Evolutionary conservation across 2,329 filamentous ascomycete genomes (phyloP).

Genomic region (Westerdykella sp.): DNA sequence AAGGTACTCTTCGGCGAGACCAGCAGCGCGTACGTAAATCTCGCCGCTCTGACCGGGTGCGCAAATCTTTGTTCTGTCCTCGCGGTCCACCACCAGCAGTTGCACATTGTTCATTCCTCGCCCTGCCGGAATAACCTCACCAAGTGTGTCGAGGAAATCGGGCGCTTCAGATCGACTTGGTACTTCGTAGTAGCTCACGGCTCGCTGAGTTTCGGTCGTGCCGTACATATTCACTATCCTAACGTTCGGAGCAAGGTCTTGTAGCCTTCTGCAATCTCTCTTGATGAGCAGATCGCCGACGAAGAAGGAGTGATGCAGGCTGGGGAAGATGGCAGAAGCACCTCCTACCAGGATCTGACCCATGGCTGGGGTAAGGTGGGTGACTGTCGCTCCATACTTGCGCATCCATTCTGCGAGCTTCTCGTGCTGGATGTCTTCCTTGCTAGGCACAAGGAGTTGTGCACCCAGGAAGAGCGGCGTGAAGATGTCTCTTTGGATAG

Average conservation of each 20-base stretch:
- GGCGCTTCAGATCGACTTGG: slow-evolving; percentile 60
- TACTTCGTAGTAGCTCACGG: slow-evolving; percentile 78
- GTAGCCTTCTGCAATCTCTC: slow-evolving; percentile 71
- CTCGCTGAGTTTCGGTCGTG: slow-evolving; percentile 76
- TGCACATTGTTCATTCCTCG: slow-evolving; percentile 86
- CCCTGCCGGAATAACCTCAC: slow-evolving; percentile 76
- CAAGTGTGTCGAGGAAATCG: slow-evolving; percentile 56
- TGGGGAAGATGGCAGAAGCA: slow-evolving; percentile 68
- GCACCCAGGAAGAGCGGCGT: slow-evolving; percentile 84
- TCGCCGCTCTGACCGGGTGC: slow-evolving; percentile 77
- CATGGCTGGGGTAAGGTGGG: slow-evolving; percentile 93
- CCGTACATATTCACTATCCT: slow-evolving; percentile 83
- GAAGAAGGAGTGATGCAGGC: slow-evolving; percentile 75
- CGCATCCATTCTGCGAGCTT: slow-evolving; percentile 83
- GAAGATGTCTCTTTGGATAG: slow-evolving; percentile 69
- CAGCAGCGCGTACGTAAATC: slow-evolving; percentile 74
- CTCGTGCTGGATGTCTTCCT: slow-evolving; percentile 82
- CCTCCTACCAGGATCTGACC: slow-evolving; percentile 89
- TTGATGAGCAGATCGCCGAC: slow-evolving; percentile 88
- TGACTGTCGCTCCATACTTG: slow-evolving; percentile 66
- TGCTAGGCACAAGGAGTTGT: slow-evolving; percentile 68
- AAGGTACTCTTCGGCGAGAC: slow-evolving; percentile 76
- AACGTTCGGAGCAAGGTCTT: slow-evolving; percentile 66
- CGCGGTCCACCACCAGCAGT: slow-evolving; percentile 72
- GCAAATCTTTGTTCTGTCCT: slow-evolving; percentile 63